Conservation (phyloP, 805 yeast genomes). For the Candida coleopterorum region DNA sequence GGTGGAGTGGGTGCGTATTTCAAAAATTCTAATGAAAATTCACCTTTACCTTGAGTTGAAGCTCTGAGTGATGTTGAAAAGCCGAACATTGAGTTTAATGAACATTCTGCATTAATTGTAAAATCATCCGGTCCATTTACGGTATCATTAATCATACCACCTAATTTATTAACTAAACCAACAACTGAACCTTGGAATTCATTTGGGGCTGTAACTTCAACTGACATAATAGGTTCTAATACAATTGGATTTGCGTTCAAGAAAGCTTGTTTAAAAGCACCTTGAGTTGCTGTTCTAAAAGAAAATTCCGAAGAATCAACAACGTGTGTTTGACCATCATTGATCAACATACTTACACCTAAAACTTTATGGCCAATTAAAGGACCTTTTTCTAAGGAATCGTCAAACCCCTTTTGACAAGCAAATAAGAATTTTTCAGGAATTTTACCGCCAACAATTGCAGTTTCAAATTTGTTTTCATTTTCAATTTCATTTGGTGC, state of each 20-base stretch:
- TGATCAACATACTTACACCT: constrained; percentile 87
- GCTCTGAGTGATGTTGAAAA: constrained; percentile 95
- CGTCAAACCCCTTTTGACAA: constrained; percentile 93
- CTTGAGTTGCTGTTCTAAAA: constrained; percentile 85
- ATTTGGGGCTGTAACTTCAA: constrained; percentile 87
- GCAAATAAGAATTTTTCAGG: constrained; percentile 92
- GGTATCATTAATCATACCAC: constrained; percentile 90
- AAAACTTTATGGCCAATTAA: constrained; percentile 90
- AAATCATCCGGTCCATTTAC: constrained; percentile 94
- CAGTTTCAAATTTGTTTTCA: constrained; percentile 74
- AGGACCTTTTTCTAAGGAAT: constrained; percentile 93
- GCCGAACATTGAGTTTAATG: constrained; percentile 95
- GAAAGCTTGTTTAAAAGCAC: constrained; percentile 91
- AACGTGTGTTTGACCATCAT: constrained; percentile 96
- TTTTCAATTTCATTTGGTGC: constrained; percentile 59
- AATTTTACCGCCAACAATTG: constrained; percentile 94
- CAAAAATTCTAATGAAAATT: constrained; percentile 90
- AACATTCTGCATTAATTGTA: constrained; percentile 89
- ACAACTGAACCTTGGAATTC: constrained; percentile 95
- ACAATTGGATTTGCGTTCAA: constrained; percentile 78
- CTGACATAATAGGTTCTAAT: constrained; percentile 94
- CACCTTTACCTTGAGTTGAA: constrained; percentile 98
- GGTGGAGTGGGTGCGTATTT: constrained; percentile 88
- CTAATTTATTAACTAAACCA: constrained; percentile 85
- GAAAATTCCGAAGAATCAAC: constrained; percentile 97